Evolutionary conservation across 2,329 filamentous ascomycete species (phyloP), one percentile per base, ranked within the genome.

Genomic region (Calonectria pseudoreteaudii): DNA sequence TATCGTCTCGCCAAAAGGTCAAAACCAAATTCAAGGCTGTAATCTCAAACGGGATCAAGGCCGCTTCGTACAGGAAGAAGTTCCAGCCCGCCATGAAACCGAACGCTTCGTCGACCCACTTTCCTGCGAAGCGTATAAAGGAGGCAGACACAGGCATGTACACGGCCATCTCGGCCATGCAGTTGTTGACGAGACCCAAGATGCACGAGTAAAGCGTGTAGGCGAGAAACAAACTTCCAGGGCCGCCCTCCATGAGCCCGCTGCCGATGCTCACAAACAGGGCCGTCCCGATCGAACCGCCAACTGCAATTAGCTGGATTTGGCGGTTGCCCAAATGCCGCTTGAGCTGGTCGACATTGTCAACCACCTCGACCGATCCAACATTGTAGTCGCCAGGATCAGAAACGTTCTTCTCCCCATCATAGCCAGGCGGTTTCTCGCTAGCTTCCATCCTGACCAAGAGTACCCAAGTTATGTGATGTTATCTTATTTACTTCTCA

Each of bases 301-400:
- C 88, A 75, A 89, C 85, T 60, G 87, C 88, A 70, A 89, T 89
- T 23, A 89, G 80, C 79, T 89, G 87, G 75, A 89, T 86, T 73
- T 88, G 64, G 23, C 72, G 64, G 28, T 74, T 74, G 28, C 52
- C 53, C 23, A 74, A 44, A 28, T 53, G 66, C 1, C 71, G 71
- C 20, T 69, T 36, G 23, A 73, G 67, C 2, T 58, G 28, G 58
- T 70, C 60, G 34, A 66, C 50, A 70, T 73, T 66, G 20, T 38
- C 70, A 20, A 30, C n/a, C 28, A 31, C 50, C 58, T 70, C 68
- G 16, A 53, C 56, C 1, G 28, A 52, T 53, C 58, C 68, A 16
- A 70, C 34, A 36, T 64, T 60, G 34, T 53, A 70, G 38, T 64
- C 34, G 4, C n/a, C 53, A 30, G 41, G 4, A 38, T 44, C n/a